Percentiles rank a stretch among this genome's conserved stretches.
Conservation (phyloP, 2,329 filamentous ascomycete genomes). For the Moelleriella libera region DNA sequence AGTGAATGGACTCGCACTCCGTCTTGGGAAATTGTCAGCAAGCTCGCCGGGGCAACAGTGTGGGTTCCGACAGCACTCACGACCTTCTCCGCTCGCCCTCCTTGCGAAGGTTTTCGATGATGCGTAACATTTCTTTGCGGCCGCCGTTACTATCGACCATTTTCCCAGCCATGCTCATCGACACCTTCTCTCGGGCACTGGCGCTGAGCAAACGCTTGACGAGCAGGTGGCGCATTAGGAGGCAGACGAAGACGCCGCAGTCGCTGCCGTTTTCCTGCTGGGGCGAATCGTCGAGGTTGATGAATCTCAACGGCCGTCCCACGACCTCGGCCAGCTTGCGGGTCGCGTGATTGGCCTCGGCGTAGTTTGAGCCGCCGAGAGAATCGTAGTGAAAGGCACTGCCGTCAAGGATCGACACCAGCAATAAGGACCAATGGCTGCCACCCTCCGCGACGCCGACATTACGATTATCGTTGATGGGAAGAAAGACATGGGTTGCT, state of each 20-base stretch:
- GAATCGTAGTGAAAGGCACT: conserved; percentile 97
- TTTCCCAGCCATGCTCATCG: conserved; percentile 83
- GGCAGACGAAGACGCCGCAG: conserved; percentile 91
- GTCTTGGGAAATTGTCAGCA: conserved; percentile 9
- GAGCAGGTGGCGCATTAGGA: conserved; percentile 88
- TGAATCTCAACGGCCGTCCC: conserved; percentile 53
- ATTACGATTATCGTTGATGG: conserved; percentile 79
- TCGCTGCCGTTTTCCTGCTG: conserved; percentile 88
- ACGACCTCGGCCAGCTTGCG: conserved; percentile 58
- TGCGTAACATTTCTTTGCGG: conserved; percentile 79
- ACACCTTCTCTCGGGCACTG: conserved; percentile 72
- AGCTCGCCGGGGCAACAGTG: neutral
- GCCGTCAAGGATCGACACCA: conserved; percentile 78
- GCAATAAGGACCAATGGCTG: conserved; percentile 84
- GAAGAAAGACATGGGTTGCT: conserved; percentile 87
- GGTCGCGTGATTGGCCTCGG: conserved; percentile 57
- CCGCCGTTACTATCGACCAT: conserved; percentile 68
- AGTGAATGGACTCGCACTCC: conserved; percentile 22
- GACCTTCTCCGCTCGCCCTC: conserved; percentile 76
- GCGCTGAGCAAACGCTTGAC: conserved; percentile 69
- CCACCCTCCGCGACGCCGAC: conserved; percentile 72
- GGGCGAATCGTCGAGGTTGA: conserved; percentile 72
- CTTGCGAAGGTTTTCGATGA: conserved; percentile 75
- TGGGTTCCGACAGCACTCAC: conserved; percentile 33
- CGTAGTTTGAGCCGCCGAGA: conserved; percentile 59